Evolutionary conservation across 2,329 filamentous ascomycete species (phyloP).

Genomic region (Colletotrichum tofieldiae): DNA sequence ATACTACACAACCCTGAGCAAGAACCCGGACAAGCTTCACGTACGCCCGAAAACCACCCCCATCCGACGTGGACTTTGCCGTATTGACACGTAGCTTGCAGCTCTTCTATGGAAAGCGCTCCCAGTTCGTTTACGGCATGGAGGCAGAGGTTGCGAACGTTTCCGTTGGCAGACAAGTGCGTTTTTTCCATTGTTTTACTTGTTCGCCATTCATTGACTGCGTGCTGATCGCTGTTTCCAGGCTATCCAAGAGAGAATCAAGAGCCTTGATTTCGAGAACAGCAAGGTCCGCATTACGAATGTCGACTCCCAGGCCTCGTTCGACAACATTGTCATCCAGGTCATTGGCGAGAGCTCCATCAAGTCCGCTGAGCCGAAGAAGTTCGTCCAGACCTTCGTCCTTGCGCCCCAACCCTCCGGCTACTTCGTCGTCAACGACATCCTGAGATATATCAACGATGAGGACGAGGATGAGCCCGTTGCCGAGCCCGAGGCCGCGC

Average conservation of each 20-base stretch:
- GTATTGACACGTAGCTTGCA: slow-evolving; percentile 48
- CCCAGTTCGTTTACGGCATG: slow-evolving; percentile 92
- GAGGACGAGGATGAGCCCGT: slow-evolving; percentile 82
- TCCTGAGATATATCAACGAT: slow-evolving; percentile 93
- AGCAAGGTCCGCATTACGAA: slow-evolving; percentile 99
- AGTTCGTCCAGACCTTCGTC: slow-evolving; percentile 98
- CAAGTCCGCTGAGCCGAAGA: slow-evolving; percentile 90
- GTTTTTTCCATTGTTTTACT: slow-evolving; percentile 51
- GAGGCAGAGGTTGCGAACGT: slow-evolving; percentile 93
- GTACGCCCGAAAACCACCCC: slow-evolving; percentile 59
- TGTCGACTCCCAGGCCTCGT: slow-evolving; percentile 95
- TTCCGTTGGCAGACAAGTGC: slow-evolving; percentile 88
- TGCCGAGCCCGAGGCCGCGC: slow-evolving; percentile 52
- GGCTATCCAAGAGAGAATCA: slow-evolving; percentile 96
- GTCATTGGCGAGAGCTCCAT: slow-evolving; percentile 99
- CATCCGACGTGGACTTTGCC: background rate
- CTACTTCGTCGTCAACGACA: slow-evolving; percentile 98
- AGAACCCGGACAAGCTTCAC: slow-evolving; percentile 92
- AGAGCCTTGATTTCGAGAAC: slow-evolving; percentile 93
- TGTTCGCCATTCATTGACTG: slow-evolving; percentile 35
- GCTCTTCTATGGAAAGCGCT: slow-evolving; percentile 97
- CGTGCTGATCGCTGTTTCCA: slow-evolving; percentile 54
- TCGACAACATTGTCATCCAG: slow-evolving; percentile 95
- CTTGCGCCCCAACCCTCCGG: slow-evolving; percentile 96
- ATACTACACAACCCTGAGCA: slow-evolving; percentile 98